Conservation (phyloP, 352 stramenopile genomes). For the Plasmopara muralis region DNA sequence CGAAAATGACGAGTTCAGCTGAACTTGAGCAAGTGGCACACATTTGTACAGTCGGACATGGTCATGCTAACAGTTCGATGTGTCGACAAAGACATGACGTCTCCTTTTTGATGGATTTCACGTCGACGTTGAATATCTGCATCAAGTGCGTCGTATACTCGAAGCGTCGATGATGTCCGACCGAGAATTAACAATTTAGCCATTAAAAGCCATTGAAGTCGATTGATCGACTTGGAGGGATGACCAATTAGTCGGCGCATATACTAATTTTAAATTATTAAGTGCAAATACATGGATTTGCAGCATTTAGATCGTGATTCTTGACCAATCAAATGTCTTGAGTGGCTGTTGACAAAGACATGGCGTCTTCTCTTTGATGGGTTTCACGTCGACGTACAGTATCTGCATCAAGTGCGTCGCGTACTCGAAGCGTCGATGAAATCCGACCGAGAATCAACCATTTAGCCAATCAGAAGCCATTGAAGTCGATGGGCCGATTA, state of each 20-base stretch:
- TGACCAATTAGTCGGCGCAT: too few relatives aligned
- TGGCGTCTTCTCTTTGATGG: conserved; percentile 70
- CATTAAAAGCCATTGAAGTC: too few relatives aligned
- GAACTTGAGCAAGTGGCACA: conserved; percentile 31
- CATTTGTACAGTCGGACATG: conserved; percentile 76
- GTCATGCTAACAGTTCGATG: conserved; percentile 60
- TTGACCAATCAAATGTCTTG: background rate
- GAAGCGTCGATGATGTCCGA: too few relatives aligned
- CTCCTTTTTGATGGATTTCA: conserved; percentile 63
- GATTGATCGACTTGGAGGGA: too few relatives aligned
- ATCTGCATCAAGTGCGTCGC: conserved; percentile 34
- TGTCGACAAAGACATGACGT: conserved; percentile 75
- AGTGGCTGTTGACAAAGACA: conserved; percentile 72
- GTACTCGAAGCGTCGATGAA: too few relatives aligned
- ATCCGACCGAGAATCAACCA: too few relatives aligned
- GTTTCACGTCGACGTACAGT: conserved; percentile 65
- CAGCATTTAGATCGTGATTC: too few relatives aligned
- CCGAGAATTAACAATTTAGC: too few relatives aligned
- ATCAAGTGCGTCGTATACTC: conserved; percentile 35
- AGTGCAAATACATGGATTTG: too few relatives aligned
- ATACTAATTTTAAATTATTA: too few relatives aligned
- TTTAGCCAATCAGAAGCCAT: too few relatives aligned
- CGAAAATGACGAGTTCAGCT: conserved; percentile 11
- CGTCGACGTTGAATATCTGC: conserved; percentile 62
- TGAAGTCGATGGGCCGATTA: too few relatives aligned